Conservation (phyloP, 495 filamentous ascomycete species). For the Penicillium angulare region DNA sequence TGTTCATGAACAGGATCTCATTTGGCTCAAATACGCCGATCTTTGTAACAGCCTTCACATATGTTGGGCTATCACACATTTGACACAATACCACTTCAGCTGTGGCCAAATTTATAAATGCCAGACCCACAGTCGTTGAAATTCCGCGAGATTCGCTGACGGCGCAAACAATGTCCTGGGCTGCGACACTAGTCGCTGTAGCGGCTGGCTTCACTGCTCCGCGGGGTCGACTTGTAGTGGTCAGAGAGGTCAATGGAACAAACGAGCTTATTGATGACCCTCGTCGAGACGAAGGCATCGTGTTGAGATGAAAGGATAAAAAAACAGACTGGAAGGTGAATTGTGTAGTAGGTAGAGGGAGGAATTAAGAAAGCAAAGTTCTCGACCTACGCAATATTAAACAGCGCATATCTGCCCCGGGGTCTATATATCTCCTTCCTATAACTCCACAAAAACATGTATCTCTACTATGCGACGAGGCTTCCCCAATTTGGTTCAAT, state of each 20-base stretch:
- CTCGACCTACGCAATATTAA: no score
- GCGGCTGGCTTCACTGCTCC: conserved; percentile 51
- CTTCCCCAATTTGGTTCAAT: no score
- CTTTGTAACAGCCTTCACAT: conserved; percentile 80
- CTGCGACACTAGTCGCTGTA: conserved; percentile 66
- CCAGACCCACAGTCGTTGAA: conserved; percentile 83
- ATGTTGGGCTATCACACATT: conserved; percentile 86
- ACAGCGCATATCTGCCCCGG: no score
- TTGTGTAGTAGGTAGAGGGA: neutral
- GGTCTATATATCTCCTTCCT: no score
- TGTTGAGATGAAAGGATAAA: neutral
- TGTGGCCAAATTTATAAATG: conserved; percentile 82
- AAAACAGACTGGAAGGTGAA: neutral
- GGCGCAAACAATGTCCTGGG: conserved; percentile 85
- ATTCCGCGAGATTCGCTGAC: conserved; percentile 84
- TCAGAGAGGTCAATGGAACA: conserved; percentile 22
- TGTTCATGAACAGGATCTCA: conserved; percentile 68
- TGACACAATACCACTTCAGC: conserved; percentile 83
- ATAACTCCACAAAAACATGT: no score
- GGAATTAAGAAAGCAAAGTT: neutral
- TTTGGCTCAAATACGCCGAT: conserved; percentile 75
- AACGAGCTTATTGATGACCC: conserved; percentile 20
- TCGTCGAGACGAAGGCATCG: conserved; percentile 5
- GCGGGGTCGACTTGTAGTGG: conserved; percentile 36
- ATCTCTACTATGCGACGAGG: no score